Evolutionary conservation across 441 rosid genomes (phyloP), one percentile per base, ranked within the genome.

Genomic region (Arabidopsis lyrata): DNA sequence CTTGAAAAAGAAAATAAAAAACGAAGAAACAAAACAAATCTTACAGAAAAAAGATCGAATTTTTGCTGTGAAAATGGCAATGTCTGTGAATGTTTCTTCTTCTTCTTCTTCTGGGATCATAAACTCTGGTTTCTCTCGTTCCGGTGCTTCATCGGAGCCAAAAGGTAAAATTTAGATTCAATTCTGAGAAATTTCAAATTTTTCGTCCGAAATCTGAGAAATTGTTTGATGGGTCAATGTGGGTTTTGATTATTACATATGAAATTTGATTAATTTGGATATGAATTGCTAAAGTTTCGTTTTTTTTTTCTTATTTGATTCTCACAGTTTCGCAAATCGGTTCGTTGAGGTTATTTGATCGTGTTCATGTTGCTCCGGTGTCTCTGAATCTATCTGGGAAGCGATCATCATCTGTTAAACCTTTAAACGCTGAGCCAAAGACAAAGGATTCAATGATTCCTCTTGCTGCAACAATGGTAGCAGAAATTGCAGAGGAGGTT

Each of bases 371-470:
- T 22, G 57, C 73, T 10, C 67, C 77, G 3, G 22, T 73, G 54
- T 70, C 81, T 56, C 63, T 87, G 63, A 84, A 60, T 77, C 66
- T 83, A 15, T 78, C 83, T 18, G 81, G 70, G 35, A 82, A 83
- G 49, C 81, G 89, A 45, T 45, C 78, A 38, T 70, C 78, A 47
- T 66, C 70, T 0, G 78, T 88, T 39, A 88, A 77, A 76, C 83
- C 95, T 5, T 58, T 91, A 24, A 86, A 87, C 72, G 95, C 86
- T 0, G 90, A 87, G 85, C 81, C 88, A 0, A 92, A 82, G 49
- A 60, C 87, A 54, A 87, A 73, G 3, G 86, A 79, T 45, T 83
- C 85, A 0, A 54, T 84, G 44, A 84, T 86, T 45, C 90, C 90
- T 66, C 76, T 80, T 2, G 94, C 95, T 0, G 88, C 97, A 65